These are phyloP conservation scores for Fusarium ambrosium DNA, from an alignment of 2,329 filamentous ascomycete genomes.

Conservation along the genomic window DNA sequence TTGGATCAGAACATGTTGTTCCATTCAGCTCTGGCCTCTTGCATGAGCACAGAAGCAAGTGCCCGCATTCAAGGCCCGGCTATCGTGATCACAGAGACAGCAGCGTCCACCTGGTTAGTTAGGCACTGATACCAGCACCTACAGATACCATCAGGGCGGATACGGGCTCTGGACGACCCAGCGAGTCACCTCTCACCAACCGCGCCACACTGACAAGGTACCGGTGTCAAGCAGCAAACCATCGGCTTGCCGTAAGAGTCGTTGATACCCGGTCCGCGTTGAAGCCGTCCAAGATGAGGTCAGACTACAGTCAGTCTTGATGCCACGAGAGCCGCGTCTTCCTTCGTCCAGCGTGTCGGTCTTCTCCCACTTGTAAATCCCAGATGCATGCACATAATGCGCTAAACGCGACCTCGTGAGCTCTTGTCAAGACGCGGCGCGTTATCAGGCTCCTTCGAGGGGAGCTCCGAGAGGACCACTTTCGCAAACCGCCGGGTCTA, in stretches of 20 bases:
- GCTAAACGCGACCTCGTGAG: constrained; percentile 47
- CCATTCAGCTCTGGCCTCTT: not conserved
- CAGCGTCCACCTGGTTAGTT: not conserved
- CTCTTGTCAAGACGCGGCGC: constrained; percentile 36
- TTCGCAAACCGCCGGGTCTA: constrained; percentile 36
- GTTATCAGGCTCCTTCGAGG: constrained; percentile 33
- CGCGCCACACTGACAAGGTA: constrained; percentile 29
- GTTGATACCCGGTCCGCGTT: not conserved
- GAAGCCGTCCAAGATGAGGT: constrained; percentile 25
- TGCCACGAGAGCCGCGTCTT: constrained; percentile 15
- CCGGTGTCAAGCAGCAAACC: constrained; percentile 20
- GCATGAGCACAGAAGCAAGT: constrained; percentile 16
- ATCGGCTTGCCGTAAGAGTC: constrained; percentile 2
- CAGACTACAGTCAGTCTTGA: constrained; percentile 30
- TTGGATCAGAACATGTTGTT: constrained; percentile 14
- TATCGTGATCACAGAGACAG: not conserved
- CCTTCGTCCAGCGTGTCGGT: constrained; percentile 6
- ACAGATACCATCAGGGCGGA: constrained; percentile 14
- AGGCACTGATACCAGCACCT: constrained; percentile 8
- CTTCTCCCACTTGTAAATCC: constrained; percentile 11
- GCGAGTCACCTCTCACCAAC: constrained; percentile 18
- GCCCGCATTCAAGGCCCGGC: not conserved
- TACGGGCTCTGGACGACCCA: constrained; percentile 10
- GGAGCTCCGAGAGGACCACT: constrained; percentile 14
- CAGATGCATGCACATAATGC: constrained; percentile 28